Base-by-base conservation (phyloP, 1,284 basidiomycete genomes). In the Ganoderma resinaceum region DNA sequence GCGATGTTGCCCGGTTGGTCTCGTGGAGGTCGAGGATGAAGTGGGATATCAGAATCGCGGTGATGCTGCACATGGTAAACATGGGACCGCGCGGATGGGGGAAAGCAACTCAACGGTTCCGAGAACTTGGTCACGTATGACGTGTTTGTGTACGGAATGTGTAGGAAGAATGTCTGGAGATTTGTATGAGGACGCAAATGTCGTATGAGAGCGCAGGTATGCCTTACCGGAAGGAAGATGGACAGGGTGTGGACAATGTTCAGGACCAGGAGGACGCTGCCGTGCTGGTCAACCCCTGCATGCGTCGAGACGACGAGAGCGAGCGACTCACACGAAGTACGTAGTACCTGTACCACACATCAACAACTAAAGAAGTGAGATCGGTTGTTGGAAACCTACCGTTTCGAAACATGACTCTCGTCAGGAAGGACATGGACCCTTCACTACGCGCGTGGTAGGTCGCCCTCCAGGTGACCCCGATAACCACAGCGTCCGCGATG, bases 11-110 rank as follows among this genome's bases (percentile, higher is more conserved):
- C 31, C 18, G 33, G 31, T 37, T 33, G 4, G 33, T 35, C 33
- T 57, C 55, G 20, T 57, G 55, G 33, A 57, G 55, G 55, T 57
- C 55, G 33, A 57, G 55, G 33, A 57, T 57, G 33, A 57, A 57
- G 33, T 37, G 55, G 55, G 55, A 35, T 33, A 37, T 57, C 16
- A 57, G 33, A 2, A 57, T 35, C 20, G 55, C 55, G 1, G 55
- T 57, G 33, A 57, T 11, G 3, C 55, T 57, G 33, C 16, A 20
- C 26, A 4, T 8, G 20, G 11, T 58, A 20, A 58, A 35, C 7
- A 58, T 11, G 8, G 16, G 18, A 4, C 9, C 7, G 14, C 18
- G 31, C 6, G 18, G 23, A 35, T 8, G 14, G 11, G 33, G 31
- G 20, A 3, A 9, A 23, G n/a, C 8, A 2, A 57, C 55, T 57